Conservation (phyloP, 305 asterid species). For the Fraxinus velutina region DNA sequence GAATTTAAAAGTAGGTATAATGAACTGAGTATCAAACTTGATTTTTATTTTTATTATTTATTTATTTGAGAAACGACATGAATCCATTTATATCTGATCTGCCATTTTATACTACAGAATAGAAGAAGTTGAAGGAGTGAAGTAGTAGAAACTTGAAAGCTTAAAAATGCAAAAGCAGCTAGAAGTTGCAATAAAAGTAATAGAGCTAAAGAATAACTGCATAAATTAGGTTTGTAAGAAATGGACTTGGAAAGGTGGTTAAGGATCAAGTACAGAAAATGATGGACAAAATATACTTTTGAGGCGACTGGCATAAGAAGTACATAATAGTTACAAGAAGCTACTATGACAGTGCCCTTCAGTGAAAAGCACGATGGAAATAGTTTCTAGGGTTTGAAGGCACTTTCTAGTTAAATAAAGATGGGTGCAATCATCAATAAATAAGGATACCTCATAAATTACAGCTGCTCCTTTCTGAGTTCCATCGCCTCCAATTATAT, state of each 20-base stretch:
- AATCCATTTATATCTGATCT: not conserved
- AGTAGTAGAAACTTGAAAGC: constrained; percentile 1
- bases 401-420: constrained; percentile 1
- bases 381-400: not conserved
- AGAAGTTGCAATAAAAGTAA: not conserved
- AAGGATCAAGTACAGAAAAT: not conserved
- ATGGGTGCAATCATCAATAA: constrained; percentile 10
- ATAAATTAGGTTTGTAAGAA: not conserved
- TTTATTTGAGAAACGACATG: not conserved
- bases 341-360: not conserved
- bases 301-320: not conserved
- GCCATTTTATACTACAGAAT: not conserved
- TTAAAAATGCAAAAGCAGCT: constrained; percentile 10
- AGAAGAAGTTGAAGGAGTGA: not conserved
- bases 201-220: not conserved
- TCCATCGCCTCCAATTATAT: constrained; percentile 97
- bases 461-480: constrained; percentile 88
- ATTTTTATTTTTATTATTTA: not conserved
- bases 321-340: not conserved
- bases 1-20: constrained; percentile 5
- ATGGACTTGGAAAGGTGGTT: not conserved
- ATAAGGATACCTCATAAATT: constrained; percentile 62
- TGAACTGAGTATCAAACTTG: constrained; percentile 7
- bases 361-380: not conserved
- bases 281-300: not conserved